Percentiles rank a stretch among this genome's conserved stretches.
These are phyloP conservation scores for Paraphysoderma sedebokerense DNA, from an alignment of 371 early-diverging fungal species.

Conservation along the genomic window DNA sequence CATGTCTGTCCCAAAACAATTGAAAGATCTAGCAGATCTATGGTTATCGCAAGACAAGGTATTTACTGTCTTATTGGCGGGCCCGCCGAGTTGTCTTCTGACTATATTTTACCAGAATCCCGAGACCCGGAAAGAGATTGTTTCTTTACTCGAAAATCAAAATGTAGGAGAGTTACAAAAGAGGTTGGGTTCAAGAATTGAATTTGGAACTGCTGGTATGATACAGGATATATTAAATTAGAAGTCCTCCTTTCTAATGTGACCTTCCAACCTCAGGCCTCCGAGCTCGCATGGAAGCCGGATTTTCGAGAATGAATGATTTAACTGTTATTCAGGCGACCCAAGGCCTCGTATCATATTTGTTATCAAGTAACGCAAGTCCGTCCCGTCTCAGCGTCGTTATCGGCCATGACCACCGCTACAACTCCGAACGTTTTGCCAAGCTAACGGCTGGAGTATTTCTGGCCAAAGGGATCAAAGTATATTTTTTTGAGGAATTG, in stretches of 20 bases:
- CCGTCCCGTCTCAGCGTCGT: slow-evolving; percentile 17
- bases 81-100: no score
- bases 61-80: no score
- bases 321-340: slow-evolving; percentile 82
- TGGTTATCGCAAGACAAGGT: no score
- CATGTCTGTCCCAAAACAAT: no score
- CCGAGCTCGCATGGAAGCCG: slow-evolving; percentile 85
- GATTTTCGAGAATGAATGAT: slow-evolving; percentile 88
- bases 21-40: no score
- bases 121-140: slow-evolving; percentile 38
- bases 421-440: slow-evolving; percentile 64
- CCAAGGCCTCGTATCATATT: slow-evolving; percentile 25
- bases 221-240: background rate
- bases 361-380: background rate
- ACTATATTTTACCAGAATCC: no score
- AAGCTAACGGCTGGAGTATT: slow-evolving; percentile 72
- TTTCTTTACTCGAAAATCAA: slow-evolving; percentile 23
- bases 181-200: slow-evolving; percentile 51
- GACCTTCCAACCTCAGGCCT: slow-evolving; percentile 30
- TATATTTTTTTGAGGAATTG: slow-evolving; percentile 52
- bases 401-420: slow-evolving; percentile 87
- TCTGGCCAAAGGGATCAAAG: slow-evolving; percentile 57
- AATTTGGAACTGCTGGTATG: slow-evolving; percentile 78
- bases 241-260: background rate
- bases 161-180: slow-evolving; percentile 37